A percentile compares a stretch with the other conserved stretches of the same genome.
Evolutionary conservation across 1,284 basidiomycete genomes (phyloP).

Genomic region (Melanopsichium pennsylvanicum): DNA sequence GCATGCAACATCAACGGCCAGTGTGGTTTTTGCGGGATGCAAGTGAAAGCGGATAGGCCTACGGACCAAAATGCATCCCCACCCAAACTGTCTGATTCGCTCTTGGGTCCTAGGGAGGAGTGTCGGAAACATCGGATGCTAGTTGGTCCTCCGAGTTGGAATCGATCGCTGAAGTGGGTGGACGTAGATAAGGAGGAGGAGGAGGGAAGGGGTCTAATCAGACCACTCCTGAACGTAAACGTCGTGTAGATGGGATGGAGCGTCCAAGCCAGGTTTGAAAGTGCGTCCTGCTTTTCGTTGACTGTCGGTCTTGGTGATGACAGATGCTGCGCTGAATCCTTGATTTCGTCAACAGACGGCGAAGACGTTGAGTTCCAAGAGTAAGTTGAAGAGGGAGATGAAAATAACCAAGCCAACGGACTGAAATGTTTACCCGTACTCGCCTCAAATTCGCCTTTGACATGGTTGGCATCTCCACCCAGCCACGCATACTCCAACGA

Average conservation of each 20-base stretch:
- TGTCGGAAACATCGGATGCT: constrained; percentile 84
- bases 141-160: constrained; percentile 92
- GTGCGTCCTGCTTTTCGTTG: too few species aligned
- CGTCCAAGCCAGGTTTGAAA: too few species aligned
- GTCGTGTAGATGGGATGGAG: constrained; percentile 21
- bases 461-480: constrained; percentile 56
- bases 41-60: constrained; percentile 80
- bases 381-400: background rate
- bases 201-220: constrained; percentile 39
- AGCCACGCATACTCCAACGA: constrained; percentile 53
- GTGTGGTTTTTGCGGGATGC: constrained; percentile 78
- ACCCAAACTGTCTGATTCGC: constrained; percentile 80
- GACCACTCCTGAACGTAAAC: constrained; percentile 38
- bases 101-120: constrained; percentile 84
- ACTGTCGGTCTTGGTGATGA: too few species aligned
- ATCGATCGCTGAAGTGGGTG: constrained; percentile 80
- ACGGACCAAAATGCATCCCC: constrained; percentile 87
- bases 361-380: constrained; percentile 3
- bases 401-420: constrained; percentile 14
- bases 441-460: constrained; percentile 53
- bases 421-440: constrained; percentile 21
- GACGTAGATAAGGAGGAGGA: constrained; percentile 49
- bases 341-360: constrained; percentile 4
- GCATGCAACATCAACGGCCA: constrained; percentile 89
- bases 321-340: background rate